Evolutionary conservation across 2,329 filamentous ascomycete genomes (phyloP).

Genomic region (Verticillium dahliae): DNA sequence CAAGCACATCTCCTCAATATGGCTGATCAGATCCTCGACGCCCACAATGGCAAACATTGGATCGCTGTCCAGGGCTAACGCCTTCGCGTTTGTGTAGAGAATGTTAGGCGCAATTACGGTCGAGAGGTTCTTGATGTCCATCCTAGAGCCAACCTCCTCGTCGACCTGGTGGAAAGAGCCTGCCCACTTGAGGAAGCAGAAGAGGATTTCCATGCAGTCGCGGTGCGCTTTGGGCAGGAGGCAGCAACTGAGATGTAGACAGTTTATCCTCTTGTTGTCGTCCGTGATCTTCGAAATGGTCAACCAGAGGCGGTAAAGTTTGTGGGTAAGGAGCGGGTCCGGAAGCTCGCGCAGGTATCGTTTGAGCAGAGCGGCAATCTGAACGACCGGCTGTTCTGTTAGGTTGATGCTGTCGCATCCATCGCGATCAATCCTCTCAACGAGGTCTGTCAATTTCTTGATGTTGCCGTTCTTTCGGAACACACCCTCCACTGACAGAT

Average conservation of each 20-base stretch:
- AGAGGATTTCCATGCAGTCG: constrained; percentile 90
- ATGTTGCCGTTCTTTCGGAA: constrained; percentile 99
- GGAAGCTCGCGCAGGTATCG: constrained; percentile 92
- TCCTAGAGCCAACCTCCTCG: constrained; percentile 94
- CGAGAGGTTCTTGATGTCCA: constrained; percentile 96
- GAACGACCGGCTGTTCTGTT: constrained; percentile 82
- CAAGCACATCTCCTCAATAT: constrained; percentile 95
- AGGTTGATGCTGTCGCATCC: constrained; percentile 83
- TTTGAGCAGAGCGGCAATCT: constrained; percentile 88
- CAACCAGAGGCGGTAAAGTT: constrained; percentile 87
- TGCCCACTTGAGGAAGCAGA: constrained; percentile 95
- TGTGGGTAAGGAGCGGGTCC: constrained; percentile 90
- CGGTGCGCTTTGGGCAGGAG: constrained; percentile 86
- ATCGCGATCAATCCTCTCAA: constrained; percentile 78
- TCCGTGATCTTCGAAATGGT: constrained; percentile 83
- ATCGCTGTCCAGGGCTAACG: constrained; percentile 68
- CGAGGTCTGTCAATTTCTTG: constrained; percentile 80
- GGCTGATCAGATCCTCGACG: constrained; percentile 82
- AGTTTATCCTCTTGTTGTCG: constrained; percentile 71
- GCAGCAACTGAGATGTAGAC: constrained; percentile 87
- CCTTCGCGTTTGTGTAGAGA: constrained; percentile 64
- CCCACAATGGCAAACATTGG: constrained; percentile 92
- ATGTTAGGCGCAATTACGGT: constrained; percentile 98
- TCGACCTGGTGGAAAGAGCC: constrained; percentile 96
- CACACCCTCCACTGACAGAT: constrained; percentile 96